Evolutionary conservation across 106 monocot genomes (phyloP).

Genomic region (Allium fistulosum): DNA sequence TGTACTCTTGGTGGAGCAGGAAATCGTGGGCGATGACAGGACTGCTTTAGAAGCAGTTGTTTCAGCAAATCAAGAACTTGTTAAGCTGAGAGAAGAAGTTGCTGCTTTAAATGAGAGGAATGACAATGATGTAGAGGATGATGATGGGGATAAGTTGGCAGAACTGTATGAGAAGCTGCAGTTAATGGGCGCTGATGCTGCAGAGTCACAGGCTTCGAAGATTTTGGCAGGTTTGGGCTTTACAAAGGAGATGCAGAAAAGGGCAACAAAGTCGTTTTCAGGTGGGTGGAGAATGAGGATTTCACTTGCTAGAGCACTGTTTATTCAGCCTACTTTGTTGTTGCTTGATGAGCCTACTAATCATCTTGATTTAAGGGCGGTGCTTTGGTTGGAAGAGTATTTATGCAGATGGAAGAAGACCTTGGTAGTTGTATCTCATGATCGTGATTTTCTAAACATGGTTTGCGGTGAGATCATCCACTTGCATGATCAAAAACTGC

Average conservation of each 20-base stretch:
- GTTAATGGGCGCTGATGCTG: slow-evolving; percentile 52
- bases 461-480: slow-evolving; percentile 87
- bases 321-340: slow-evolving; percentile 84
- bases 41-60: slow-evolving; percentile 58
- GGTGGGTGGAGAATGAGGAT: slow-evolving; percentile 99
- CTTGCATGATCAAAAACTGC: slow-evolving; percentile 76
- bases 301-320: slow-evolving; percentile 76
- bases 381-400: slow-evolving; percentile 96
- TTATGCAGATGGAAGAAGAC: slow-evolving; percentile 97
- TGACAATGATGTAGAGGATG: slow-evolving; percentile 10
- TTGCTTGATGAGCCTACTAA: slow-evolving; percentile 93
- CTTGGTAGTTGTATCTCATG: slow-evolving; percentile 87
- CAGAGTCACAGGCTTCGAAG: slow-evolving; percentile 69
- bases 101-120: slow-evolving; percentile 5
- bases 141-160: slow-evolving; percentile 42
- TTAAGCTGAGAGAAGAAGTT: slow-evolving; percentile 38
- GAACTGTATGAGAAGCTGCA: slow-evolving; percentile 52
- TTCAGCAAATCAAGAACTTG: slow-evolving; percentile 62
- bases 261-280: slow-evolving; percentile 77
- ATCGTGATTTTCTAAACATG: slow-evolving; percentile 84
- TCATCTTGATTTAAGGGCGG: slow-evolving; percentile 91
- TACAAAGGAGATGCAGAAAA: slow-evolving; percentile 73
- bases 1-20: slow-evolving; percentile 75
- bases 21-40: slow-evolving; percentile 52
- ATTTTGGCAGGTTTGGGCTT: slow-evolving; percentile 68